Evolutionary conservation across 768 basidiomycete genomes (phyloP).

Genomic region (Suillus sp.): DNA sequence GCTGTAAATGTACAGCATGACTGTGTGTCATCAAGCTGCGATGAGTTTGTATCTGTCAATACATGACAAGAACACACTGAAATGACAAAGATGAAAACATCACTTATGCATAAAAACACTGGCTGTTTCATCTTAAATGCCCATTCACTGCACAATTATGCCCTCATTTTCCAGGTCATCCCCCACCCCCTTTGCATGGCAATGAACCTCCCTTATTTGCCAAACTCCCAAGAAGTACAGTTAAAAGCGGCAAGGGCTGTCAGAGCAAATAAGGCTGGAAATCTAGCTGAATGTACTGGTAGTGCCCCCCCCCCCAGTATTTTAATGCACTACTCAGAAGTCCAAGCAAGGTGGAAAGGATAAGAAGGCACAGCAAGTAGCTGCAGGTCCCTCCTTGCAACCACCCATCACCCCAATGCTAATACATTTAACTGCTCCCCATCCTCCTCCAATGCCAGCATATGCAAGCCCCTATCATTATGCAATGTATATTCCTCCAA

Average conservation of each 20-base stretch:
- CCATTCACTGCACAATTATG: conserved; percentile 15
- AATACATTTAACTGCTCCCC: neutral
- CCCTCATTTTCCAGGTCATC: conserved; percentile 9
- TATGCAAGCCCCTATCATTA: neutral
- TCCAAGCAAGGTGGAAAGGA: neutral
- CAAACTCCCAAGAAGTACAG: neutral
- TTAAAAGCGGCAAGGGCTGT: neutral
- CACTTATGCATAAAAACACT: conserved; percentile 10
- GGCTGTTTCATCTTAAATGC: conserved; percentile 17
- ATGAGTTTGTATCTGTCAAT: neutral
- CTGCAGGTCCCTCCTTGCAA: neutral
- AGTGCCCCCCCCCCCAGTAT: neutral
- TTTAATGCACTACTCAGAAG: neutral
- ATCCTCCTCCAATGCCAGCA: conserved; percentile 1
- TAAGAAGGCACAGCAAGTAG: neutral
- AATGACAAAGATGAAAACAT: conserved; percentile 12
- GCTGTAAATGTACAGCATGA: conserved; percentile 28
- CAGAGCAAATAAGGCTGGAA: conserved; percentile 3
- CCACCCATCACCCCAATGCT: neutral
- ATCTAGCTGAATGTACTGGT: neutral
- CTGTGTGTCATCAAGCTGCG: conserved; percentile 12
- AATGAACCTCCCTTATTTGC: neutral
- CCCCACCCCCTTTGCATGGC: conserved; percentile 4
- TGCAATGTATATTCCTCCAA: neutral
- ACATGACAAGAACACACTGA: conserved; percentile 17